Evolutionary conservation across 2,329 filamentous ascomycete species (phyloP), one percentile per base, ranked within the genome.

Genomic region (Penicillium sp.): DNA sequence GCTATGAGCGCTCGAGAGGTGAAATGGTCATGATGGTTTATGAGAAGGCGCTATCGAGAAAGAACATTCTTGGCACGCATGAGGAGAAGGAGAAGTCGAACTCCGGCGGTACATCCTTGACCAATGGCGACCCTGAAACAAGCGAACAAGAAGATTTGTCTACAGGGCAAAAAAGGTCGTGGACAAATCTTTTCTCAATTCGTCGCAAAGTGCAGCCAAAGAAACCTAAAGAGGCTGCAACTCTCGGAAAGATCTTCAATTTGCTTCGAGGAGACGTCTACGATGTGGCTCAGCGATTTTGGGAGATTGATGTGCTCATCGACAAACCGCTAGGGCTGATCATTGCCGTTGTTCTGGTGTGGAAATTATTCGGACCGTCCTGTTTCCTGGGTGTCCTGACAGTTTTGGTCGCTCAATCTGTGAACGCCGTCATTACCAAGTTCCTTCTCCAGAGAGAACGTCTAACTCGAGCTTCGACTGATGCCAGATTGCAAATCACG

Each of bases 161-260:
- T 5, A 1, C 52, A 32, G 11, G 25, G 4, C 63, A 66, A 25
- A 38, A 36, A 27, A 56, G 54, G 9, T 58, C 64, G 8, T 51
- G 53, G 46, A 64, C 60, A 26, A 46, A 66, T 3, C 49, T 70
- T 1, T 50, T 51, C 34, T 48, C 34, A 43, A 43, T 46, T 8
- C 61, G 58, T 49, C 59, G 58, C 37, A 56, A 55, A 34, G 54
- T 54, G 48, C 64, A 48, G 43, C 62, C 53, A 32, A 52, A 61
- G 39, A 65, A 66, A 47, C 51, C 50, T 26, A 76, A 78, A 47
- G 72, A 79, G 47, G 80, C 85, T 2, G 88, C 90, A 0, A 89
- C 87, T 0, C 91, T 90, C 69, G 90, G 90, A 6, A 95, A 95
- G 63, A 93, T 95, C 44, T 78, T 95, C 51, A 95, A 95, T 59